Conservation (phyloP, 306 rosid species). For the Medicago lupulina region DNA sequence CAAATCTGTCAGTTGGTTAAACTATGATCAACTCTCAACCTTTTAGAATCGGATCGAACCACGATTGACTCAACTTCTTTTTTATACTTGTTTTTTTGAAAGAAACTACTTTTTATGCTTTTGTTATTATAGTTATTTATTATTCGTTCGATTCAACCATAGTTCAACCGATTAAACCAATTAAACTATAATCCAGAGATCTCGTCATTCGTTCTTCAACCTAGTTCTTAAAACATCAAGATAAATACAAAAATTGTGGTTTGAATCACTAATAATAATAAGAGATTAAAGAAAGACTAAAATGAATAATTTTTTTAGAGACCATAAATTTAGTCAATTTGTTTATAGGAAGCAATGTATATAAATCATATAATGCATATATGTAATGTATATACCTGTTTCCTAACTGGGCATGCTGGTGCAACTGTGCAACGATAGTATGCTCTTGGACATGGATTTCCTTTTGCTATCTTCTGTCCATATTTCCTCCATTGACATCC, state of each 20-base stretch:
- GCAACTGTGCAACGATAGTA: conserved; percentile 82
- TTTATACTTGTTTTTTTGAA: too few relatives aligned
- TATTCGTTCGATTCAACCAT: background rate
- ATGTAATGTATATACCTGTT: conserved; percentile 52
- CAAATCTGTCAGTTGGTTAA: background rate
- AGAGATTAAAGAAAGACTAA: too few relatives aligned
- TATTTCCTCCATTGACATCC: conserved; percentile 92
- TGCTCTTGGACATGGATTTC: conserved; percentile 83
- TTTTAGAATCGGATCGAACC: background rate
- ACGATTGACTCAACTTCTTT: background rate
- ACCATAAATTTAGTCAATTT: background rate
- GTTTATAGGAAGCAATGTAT: background rate
- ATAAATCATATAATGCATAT: background rate
- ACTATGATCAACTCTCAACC: background rate
- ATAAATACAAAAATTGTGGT: background rate
- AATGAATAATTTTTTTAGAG: too few relatives aligned
- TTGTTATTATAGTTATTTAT: too few relatives aligned
- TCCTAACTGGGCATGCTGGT: conserved; percentile 72
- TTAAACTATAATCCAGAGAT: too few relatives aligned
- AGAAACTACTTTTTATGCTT: too few relatives aligned
- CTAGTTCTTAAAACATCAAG: background rate
- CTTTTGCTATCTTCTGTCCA: conserved; percentile 80
- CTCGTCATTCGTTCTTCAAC: too few relatives aligned
- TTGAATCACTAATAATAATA: background rate
- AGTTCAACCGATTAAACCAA: background rate